Base-by-base conservation (phyloP, 2,329 filamentous ascomycete genomes). In the Colletotrichum falcatum region DNA sequence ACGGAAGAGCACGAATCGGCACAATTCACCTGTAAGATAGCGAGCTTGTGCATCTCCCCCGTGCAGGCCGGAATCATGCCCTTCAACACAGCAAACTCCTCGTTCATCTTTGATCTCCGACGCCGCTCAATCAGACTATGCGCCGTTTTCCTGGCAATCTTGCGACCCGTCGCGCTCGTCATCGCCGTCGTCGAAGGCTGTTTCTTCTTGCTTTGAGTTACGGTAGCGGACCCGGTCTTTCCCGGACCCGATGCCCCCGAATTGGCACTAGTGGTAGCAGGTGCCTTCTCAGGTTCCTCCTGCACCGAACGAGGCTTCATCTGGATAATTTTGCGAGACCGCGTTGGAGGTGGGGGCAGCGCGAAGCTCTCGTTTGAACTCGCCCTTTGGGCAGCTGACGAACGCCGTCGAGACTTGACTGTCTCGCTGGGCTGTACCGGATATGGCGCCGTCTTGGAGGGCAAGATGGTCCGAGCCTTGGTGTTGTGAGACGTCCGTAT, bases 11-110 rank as follows among this genome's bases (percentile, higher is more conserved):
- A 14, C n/a, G n/a, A 37, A 23, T 39, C 7, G 6, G 4, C n/a
- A 18, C 16, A 18, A 80, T 87, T 73, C 80, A 97, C 95, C 89
- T 98, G 94, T 61, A 98, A 83, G 75, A 98, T 98, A 20, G 95
- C 94, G 67, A 98, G 84, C 82, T 99, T 99, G 81, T 98, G 96
- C 96, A 98, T 98, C 77, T 98, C 95, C 8, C 94, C 95, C n/a
- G 89, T 90, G 80, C 96, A 98, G 2, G 96, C 95, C 0, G 96
- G 96, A 67, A 98, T 97, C 93, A 99, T 94, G 76, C 92, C 89
- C 82, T 98, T 98, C 74, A 98, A 83, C 20, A 97, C 92, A 2
- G 90, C 92, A 83, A 98, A 98, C 82, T 98, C 96, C 79, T 98
- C 95, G 75, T 99, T 98, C 95, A 98, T 99, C 85, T 98, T 99